phyloP scores from a whole-genome alignment of 1,284 basidiomycete species.

The Taiwanofungus camphoratus region DNA sequence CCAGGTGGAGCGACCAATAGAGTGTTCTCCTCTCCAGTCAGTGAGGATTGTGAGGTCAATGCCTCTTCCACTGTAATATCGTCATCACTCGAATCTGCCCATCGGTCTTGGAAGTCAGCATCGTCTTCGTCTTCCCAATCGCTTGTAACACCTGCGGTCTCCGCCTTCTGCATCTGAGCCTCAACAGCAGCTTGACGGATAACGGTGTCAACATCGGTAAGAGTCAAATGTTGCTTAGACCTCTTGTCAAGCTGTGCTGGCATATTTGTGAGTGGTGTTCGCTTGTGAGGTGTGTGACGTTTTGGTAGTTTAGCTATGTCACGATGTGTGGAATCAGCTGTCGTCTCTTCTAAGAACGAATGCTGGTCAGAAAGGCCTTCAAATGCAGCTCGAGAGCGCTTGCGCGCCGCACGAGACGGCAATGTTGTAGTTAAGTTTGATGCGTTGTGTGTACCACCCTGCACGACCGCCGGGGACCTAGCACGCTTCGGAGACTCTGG shows the following conservation, averaged over 20 bases:
- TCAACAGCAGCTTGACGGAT: constrained; percentile 2
- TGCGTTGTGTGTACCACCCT: too few species aligned
- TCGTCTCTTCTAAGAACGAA: not conserved
- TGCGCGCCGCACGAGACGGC: not conserved
- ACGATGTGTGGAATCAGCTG: not conserved
- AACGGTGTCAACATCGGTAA: not conserved
- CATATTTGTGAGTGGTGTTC: too few species aligned
- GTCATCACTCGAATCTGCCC: constrained; percentile 17
- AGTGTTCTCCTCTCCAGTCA: not conserved
- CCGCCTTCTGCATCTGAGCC: constrained; percentile 6
- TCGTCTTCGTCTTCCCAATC: constrained; percentile 7
- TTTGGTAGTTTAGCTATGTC: not conserved
- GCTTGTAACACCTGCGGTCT: not conserved
- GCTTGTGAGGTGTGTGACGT: too few species aligned
- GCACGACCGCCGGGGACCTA: not conserved
- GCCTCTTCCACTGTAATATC: constrained; percentile 10
- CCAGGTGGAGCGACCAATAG: not conserved
- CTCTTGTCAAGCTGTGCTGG: not conserved
- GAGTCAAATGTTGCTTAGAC: not conserved
- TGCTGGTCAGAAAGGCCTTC: not conserved
- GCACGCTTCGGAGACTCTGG: not conserved
- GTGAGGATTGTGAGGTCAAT: not conserved
- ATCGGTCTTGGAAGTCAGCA: constrained; percentile 9
- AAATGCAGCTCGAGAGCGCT: not conserved
- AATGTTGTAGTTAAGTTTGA: not conserved